These are phyloP conservation scores for Helichrysum umbraculigerum DNA, from an alignment of 129 eudicot species.

Conservation along the genomic window DNA sequence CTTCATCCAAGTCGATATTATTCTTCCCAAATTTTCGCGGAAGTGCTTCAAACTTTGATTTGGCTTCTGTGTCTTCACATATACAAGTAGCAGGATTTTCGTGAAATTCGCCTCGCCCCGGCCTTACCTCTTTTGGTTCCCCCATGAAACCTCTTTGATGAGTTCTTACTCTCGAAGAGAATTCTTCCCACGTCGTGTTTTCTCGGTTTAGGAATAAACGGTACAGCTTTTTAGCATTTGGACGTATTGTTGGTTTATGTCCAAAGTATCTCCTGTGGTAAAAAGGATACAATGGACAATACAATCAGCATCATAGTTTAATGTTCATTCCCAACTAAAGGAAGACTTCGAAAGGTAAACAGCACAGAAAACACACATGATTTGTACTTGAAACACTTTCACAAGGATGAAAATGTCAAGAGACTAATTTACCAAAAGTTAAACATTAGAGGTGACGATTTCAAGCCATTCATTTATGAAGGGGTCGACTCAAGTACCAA, in stretches of 20 bases:
- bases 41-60: conserved; percentile 40
- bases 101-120: conserved; percentile 86
- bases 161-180: conserved; percentile 54
- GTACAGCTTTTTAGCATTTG: conserved; percentile 70
- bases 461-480: background rate
- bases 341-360: background rate
- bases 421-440: background rate
- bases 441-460: background rate
- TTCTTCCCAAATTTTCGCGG: conserved; percentile 48
- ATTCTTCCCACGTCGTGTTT: conserved; percentile 86
- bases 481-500: background rate
- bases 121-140: conserved; percentile 75
- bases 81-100: conserved; percentile 81
- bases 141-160: conserved; percentile 87
- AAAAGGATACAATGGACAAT: conserved; percentile 1
- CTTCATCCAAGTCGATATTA: conserved; percentile 31
- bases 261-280: conserved; percentile 77
- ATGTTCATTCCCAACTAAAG: background rate
- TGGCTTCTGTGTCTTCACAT: conserved; percentile 66
- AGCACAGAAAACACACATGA: background rate
- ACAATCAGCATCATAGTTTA: conserved; percentile 7
- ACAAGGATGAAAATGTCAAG: background rate
- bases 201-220: conserved; percentile 57
- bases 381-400: background rate
- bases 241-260: conserved; percentile 87